These are phyloP conservation scores for Trichosporon sp. DNA, from an alignment of 1,284 basidiomycete genomes.

Conservation along the genomic window DNA sequence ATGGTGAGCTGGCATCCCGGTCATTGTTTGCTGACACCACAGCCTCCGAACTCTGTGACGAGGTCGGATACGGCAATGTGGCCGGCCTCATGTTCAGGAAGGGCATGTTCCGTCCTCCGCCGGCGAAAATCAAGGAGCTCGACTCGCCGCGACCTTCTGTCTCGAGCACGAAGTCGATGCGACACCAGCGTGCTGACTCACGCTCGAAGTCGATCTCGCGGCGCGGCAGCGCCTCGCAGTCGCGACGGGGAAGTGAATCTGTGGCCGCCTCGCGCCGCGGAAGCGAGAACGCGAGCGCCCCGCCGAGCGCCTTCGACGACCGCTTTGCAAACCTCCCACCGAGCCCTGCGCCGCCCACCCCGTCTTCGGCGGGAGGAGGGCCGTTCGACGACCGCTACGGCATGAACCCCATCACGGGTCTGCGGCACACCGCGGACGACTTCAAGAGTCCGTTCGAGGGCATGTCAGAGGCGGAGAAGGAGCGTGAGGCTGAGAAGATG, in stretches of 20 bases:
- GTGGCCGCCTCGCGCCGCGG: not conserved
- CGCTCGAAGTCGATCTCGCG: not conserved
- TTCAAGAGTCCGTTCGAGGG: constrained; percentile 55
- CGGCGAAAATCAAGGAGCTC: constrained; percentile 58
- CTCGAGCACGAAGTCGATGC: not conserved
- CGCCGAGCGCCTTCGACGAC: constrained; percentile 2
- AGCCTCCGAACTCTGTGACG: constrained; percentile 70
- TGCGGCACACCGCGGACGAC: constrained; percentile 55
- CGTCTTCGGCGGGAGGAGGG: not conserved
- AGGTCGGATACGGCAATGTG: constrained; percentile 88
- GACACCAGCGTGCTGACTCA: not conserved
- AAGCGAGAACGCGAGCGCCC: not conserved
- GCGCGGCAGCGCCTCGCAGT: not conserved
- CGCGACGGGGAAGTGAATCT: not conserved
- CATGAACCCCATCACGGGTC: constrained; percentile 75
- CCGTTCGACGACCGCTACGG: not conserved
- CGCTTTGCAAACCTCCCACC: not conserved
- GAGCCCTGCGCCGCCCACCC: not conserved
- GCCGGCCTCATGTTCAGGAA: constrained; percentile 89
- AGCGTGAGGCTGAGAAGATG: constrained; percentile 82
- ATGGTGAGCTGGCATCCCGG: constrained; percentile 63
- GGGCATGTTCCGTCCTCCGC: constrained; percentile 68
- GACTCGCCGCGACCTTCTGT: constrained; percentile 34
- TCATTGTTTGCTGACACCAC: constrained; percentile 23
- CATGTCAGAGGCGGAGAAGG: constrained; percentile 91